These are phyloP conservation scores for Piromyces finnis DNA, from an alignment of 192 early-diverging fungal genomes.

Conservation along the genomic window DNA sequence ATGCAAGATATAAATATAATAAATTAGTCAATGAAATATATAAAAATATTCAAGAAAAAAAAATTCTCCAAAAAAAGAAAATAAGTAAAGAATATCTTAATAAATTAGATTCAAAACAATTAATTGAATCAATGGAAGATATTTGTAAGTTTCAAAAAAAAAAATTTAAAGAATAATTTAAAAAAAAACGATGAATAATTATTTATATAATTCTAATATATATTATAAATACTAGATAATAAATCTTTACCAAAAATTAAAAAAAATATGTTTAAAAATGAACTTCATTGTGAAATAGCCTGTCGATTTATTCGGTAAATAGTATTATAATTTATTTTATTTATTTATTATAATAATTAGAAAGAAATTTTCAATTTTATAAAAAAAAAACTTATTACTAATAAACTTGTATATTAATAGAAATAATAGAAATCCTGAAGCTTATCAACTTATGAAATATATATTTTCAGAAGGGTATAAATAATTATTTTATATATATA, in stretches of 20 bases:
- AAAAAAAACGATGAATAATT: too few relatives aligned
- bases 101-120: background rate
- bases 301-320: background rate
- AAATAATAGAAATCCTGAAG: background rate
- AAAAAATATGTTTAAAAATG: background rate
- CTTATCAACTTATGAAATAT: background rate
- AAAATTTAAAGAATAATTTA: too few relatives aligned
- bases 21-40: background rate
- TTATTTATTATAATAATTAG: too few relatives aligned
- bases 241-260: background rate
- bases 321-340: background rate
- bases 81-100: background rate
- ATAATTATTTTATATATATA: background rate
- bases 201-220: background rate
- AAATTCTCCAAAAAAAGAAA: background rate
- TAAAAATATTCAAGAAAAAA: background rate
- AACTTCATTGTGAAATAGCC: background rate
- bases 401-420: background rate
- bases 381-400: too few relatives aligned
- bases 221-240: background rate
- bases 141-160: background rate
- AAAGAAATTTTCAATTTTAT: too few relatives aligned
- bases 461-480: background rate
- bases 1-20: background rate
- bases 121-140: background rate